These are phyloP conservation scores for Exophiala mesophila DNA, from an alignment of 2,329 filamentous ascomycete species.

Conservation along the genomic window DNA sequence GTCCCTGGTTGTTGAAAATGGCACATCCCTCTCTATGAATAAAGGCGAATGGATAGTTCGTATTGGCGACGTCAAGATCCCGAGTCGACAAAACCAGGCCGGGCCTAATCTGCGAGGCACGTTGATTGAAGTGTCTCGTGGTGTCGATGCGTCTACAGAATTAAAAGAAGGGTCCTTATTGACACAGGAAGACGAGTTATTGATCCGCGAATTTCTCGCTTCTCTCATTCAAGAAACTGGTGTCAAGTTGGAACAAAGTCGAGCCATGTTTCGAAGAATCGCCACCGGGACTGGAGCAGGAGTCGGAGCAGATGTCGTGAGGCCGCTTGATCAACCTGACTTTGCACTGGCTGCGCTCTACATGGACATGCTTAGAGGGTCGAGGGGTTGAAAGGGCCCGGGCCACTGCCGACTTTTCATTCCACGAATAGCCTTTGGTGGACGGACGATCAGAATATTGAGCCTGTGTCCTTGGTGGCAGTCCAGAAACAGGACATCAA, in stretches of 20 bases:
- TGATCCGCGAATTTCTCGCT: conserved; percentile 18
- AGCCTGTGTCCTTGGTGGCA: too few relatives aligned
- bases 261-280: conserved; percentile 12
- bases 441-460: too few relatives aligned
- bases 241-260: conserved; percentile 10
- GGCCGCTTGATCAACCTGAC: conserved; percentile 1
- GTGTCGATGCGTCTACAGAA: not conserved
- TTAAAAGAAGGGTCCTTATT: not conserved
- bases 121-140: conserved; percentile 19
- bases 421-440: too few relatives aligned
- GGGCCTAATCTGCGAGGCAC: conserved; percentile 17
- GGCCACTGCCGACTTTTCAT: too few relatives aligned
- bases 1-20: conserved; percentile 22
- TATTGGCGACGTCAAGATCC: conserved; percentile 24
- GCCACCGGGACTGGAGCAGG: conserved; percentile 3
- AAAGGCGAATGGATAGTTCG: conserved; percentile 19
- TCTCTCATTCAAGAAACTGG: conserved; percentile 18
- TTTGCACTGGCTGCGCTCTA: conserved; percentile 22
- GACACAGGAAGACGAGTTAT: conserved; percentile 16
- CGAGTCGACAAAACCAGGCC: conserved; percentile 15
- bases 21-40: conserved; percentile 17
- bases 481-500: too few relatives aligned
- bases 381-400: conserved; percentile 5
- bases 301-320: not conserved
- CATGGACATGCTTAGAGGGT: conserved; percentile 19